Evolutionary conservation across 352 stramenopile species (phyloP).

Genomic region (Phytophthora niederhauseri): DNA sequence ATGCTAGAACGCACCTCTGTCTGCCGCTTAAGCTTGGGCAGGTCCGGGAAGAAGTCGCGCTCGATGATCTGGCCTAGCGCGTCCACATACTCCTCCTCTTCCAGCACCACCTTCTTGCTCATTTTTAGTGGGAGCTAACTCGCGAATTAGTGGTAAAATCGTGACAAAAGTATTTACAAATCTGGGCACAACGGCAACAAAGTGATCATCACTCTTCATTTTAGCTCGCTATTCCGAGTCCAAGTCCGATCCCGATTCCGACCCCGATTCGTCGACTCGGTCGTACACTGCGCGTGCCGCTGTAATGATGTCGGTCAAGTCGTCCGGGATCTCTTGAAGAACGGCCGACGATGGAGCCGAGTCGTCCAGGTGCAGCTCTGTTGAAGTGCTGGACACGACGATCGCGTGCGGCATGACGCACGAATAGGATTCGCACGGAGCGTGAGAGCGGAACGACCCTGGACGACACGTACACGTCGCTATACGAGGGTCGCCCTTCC

Average conservation of each 20-base stretch:
- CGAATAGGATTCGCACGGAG: slow-evolving; percentile 57
- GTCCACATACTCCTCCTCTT: slow-evolving; percentile 85
- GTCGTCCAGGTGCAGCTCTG: slow-evolving; percentile 32
- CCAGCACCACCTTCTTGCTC: slow-evolving; percentile 61
- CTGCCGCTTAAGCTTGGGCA: slow-evolving; percentile 60
- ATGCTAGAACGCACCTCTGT: slow-evolving; percentile 41
- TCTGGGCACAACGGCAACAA: slow-evolving; percentile 8
- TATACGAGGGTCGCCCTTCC: slow-evolving; percentile 46
- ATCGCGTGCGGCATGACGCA: slow-evolving; percentile 65
- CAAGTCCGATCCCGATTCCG: background rate
- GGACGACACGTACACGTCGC: slow-evolving; percentile 45
- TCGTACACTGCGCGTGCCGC: slow-evolving; percentile 46
- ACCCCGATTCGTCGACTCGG: slow-evolving; percentile 30
- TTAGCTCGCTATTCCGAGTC: background rate
- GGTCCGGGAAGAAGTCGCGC: slow-evolving; percentile 88
- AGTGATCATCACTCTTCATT: slow-evolving; percentile 10
- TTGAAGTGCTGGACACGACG: slow-evolving; percentile 43
- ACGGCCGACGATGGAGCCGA: slow-evolving; percentile 21
- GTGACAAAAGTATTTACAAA: slow-evolving; percentile 21
- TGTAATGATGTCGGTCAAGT: slow-evolving; percentile 47
- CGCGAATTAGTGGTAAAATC: background rate
- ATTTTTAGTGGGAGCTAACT: slow-evolving; percentile 11
- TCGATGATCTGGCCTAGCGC: slow-evolving; percentile 81
- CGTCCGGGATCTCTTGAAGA: slow-evolving; percentile 34
- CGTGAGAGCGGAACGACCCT: slow-evolving; percentile 21